Evolutionary conservation across 805 yeast genomes (phyloP).

Genomic region (Suhomyces pyralidae): DNA sequence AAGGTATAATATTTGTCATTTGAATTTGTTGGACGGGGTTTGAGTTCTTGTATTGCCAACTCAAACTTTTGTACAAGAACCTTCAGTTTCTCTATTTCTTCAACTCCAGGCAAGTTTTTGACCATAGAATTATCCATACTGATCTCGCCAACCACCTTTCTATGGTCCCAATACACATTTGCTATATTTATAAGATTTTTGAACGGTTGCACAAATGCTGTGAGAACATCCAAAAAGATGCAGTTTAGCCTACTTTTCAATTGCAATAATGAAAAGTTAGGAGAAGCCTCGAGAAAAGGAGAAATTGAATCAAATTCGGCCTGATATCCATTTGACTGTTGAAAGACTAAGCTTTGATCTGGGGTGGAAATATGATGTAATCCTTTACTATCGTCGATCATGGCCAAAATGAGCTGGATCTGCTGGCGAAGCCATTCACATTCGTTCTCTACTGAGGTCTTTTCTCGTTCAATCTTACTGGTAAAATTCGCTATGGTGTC

Average conservation of each 20-base stretch:
- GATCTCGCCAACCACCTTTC: constrained; percentile 27
- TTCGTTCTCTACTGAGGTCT: constrained; percentile 37
- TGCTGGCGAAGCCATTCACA: constrained; percentile 47
- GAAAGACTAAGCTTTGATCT: constrained; percentile 33
- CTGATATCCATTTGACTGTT: constrained; percentile 27
- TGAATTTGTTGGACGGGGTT: constrained; percentile 5
- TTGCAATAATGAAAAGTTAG: constrained; percentile 30
- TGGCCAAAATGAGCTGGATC: constrained; percentile 36
- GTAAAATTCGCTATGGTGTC: constrained; percentile 45
- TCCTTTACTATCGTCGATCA: constrained; percentile 37
- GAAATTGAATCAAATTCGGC: constrained; percentile 13
- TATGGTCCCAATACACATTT: constrained; percentile 23
- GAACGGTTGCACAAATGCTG: constrained; percentile 28
- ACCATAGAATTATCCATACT: constrained; percentile 13
- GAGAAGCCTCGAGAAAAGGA: constrained; percentile 23
- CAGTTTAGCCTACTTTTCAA: constrained; percentile 29
- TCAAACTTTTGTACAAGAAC: constrained; percentile 33
- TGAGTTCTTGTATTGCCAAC: constrained; percentile 16
- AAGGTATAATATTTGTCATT: constrained; percentile 7
- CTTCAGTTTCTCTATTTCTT: constrained; percentile 31
- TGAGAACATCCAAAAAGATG: constrained; percentile 35
- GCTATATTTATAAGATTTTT: constrained; percentile 28
- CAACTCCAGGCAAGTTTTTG: constrained; percentile 23
- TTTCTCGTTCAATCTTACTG: constrained; percentile 31
- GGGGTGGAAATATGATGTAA: constrained; percentile 18